Evolutionary conservation across 2,329 filamentous ascomycete genomes (phyloP), one percentile per base, ranked within the genome.

Genomic region (Colletotrichum scovillei): DNA sequence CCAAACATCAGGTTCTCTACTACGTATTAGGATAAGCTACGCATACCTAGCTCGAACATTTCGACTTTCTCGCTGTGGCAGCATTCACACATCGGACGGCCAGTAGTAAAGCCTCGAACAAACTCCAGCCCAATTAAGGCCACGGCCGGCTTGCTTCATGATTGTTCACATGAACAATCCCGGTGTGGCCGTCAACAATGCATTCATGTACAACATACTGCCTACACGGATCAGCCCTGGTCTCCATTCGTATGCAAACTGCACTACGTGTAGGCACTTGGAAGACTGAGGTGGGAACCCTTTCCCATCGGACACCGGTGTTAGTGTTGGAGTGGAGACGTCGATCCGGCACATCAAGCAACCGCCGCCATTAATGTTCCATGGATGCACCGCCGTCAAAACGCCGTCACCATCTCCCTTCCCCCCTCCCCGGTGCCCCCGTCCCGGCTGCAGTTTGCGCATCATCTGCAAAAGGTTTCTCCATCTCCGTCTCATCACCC

Each of bases 321-420:
- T 30, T 68, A 58, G 53, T 52, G 55, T 32, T 49, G 26, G 59
- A 12, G 42, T 56, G 55, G 67, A 35, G 42, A 65, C 67, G 59
- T 70, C 66, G 65, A 70, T 73, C 67, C 66, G 60, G 59, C 66
- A 70, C 46, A 26, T 59, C 32, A 26, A 46, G 35, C 32, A 65
- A 65, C 55, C 59, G 66, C 58, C 7, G 30, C 66, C 38, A 32
- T 63, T 38, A 30, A 26, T 46, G 42, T 55, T 60, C 38, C 16
- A 46, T 53, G 28, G 28, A 32, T 24, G 46, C 46, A 63, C 42
- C 58, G 24, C 30, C 46, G 11, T 55, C 22, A 46, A 35, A 26
- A 26, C 28, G 14, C 32, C 5, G 49, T 42, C 55, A 28, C 28
- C 63, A 60, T 42, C 14, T 42, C 38, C 16, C 38, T 32, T 9